Percentiles rank a stretch among this genome's conserved stretches.
phyloP scores from a whole-genome alignment of 768 basidiomycete genomes.

The Crepidotus variabilis region DNA sequence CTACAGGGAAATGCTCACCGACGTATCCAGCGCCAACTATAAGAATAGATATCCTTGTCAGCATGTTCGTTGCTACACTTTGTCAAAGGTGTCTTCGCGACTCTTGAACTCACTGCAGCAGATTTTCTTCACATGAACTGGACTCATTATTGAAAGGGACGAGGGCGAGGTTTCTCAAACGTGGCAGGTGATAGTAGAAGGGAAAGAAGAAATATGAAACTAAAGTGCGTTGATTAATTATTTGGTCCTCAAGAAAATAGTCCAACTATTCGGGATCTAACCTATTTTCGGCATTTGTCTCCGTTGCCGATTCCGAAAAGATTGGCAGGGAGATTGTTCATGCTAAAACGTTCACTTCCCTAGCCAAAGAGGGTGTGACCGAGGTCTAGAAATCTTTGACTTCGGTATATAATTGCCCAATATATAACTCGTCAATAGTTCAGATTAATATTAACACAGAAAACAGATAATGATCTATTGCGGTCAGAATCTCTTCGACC shows the following conservation, averaged over 20 bases:
- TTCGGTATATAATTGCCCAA: too few relatives aligned
- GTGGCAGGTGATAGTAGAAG: background rate
- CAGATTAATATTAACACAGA: too few relatives aligned
- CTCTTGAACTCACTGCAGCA: constrained; percentile 73
- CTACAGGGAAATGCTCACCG: constrained; percentile 46
- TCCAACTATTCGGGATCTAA: background rate
- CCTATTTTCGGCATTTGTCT: background rate
- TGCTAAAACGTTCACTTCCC: background rate
- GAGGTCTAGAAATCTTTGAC: too few relatives aligned
- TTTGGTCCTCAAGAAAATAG: background rate
- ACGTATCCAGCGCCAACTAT: constrained; percentile 91
- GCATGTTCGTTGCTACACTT: constrained; percentile 4
- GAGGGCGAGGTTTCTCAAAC: constrained; percentile 5
- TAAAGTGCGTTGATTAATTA: background rate
- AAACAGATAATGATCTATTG: too few relatives aligned
- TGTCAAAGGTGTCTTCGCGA: background rate
- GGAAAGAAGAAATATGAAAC: background rate
- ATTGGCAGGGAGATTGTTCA: background rate
- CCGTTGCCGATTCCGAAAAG: background rate
- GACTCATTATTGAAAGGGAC: constrained; percentile 36
- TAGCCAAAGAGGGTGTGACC: too few relatives aligned
- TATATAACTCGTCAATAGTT: too few relatives aligned
- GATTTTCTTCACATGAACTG: constrained; percentile 69
- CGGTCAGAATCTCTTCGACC: too few relatives aligned
- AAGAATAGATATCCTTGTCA: constrained; percentile 13